Conservation (phyloP, 2,329 filamentous ascomycete genomes). For the Penicillium brasilianum region DNA sequence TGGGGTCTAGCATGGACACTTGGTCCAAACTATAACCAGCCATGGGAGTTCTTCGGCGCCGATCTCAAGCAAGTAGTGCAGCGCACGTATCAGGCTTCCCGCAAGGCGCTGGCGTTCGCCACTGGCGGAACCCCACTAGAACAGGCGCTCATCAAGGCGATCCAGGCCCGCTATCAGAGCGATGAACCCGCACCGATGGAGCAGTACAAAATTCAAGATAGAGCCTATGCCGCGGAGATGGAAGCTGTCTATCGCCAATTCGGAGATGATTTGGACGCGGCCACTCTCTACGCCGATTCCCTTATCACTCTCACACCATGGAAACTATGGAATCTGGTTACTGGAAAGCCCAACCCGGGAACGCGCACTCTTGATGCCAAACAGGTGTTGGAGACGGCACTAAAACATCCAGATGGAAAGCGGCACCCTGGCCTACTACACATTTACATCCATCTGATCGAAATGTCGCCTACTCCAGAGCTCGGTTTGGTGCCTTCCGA, state of each 20-base stretch:
- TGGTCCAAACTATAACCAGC: conserved; percentile 80
- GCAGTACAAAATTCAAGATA: conserved; percentile 62
- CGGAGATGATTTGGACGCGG: conserved; percentile 65
- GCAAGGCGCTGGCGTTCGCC: conserved; percentile 50
- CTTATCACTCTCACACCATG: conserved; percentile 70
- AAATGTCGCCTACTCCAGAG: conserved; percentile 73
- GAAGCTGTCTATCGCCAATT: conserved; percentile 58
- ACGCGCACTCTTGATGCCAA: conserved; percentile 66
- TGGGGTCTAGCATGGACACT: conserved; percentile 64
- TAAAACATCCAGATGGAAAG: conserved; percentile 56
- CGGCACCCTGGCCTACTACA: conserved; percentile 74
- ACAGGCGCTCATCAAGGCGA: conserved; percentile 65
- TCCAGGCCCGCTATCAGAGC: conserved; percentile 66
- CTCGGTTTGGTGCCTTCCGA: conserved; percentile 65
- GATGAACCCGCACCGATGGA: conserved; percentile 48
- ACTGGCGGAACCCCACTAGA: conserved; percentile 58
- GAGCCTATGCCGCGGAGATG: conserved; percentile 68
- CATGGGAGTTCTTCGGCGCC: conserved; percentile 72
- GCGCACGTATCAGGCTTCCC: conserved; percentile 53
- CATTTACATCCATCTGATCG: conserved; percentile 77
- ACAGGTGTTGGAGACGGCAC: conserved; percentile 61
- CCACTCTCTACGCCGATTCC: conserved; percentile 66
- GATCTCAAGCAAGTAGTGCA: conserved; percentile 60
- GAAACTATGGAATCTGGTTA: conserved; percentile 67
- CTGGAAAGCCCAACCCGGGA: conserved; percentile 59